A percentile compares a stretch with the other conserved stretches of the same genome.
phyloP scores from a whole-genome alignment of 495 filamentous ascomycete species.

The Niebla homalea region DNA sequence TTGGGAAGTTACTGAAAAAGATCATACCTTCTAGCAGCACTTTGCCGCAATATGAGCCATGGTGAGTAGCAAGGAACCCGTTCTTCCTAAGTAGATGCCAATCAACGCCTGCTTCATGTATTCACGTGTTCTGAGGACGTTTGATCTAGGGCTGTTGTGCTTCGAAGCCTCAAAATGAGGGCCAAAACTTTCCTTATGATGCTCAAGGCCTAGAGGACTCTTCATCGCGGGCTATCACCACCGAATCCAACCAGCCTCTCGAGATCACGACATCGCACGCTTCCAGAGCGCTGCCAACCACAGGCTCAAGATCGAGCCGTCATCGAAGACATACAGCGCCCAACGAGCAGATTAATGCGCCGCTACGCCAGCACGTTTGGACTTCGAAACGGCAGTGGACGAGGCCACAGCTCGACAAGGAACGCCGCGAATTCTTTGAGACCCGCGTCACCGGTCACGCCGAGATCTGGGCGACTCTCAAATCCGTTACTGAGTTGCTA shows the following conservation, averaged over 20 bases:
- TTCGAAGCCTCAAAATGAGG: slow-evolving; percentile 10
- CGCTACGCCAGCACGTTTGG: slow-evolving; percentile 38
- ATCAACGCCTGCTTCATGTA: too few relatives aligned
- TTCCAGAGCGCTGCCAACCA: slow-evolving; percentile 6
- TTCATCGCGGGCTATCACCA: slow-evolving; percentile 17
- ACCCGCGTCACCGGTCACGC: slow-evolving; percentile 63
- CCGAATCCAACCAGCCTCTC: slow-evolving; percentile 6
- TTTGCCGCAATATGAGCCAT: slow-evolving; percentile 7
- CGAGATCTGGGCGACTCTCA: slow-evolving; percentile 69
- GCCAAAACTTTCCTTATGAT: slow-evolving; percentile 12
- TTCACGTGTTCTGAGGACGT: not conserved
- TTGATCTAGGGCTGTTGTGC: slow-evolving; percentile 15
- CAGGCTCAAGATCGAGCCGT: slow-evolving; percentile 8
- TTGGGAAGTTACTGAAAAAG: not conserved
- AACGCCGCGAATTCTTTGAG: slow-evolving; percentile 61
- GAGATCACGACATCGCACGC: slow-evolving; percentile 7
- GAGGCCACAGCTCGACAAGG: slow-evolving; percentile 32
- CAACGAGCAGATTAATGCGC: slow-evolving; percentile 36
- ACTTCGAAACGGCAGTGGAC: slow-evolving; percentile 42
- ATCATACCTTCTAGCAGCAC: not conserved
- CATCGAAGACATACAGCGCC: slow-evolving; percentile 18
- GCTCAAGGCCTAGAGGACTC: slow-evolving; percentile 10
- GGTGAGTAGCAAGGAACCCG: not conserved
- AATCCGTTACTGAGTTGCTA: slow-evolving; percentile 49
- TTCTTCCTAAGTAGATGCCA: not conserved